Percentiles rank a stretch among this genome's conserved stretches.
These are phyloP conservation scores for Patellaria atrata DNA, from an alignment of 495 filamentous ascomycete genomes.

Conservation along the genomic window DNA sequence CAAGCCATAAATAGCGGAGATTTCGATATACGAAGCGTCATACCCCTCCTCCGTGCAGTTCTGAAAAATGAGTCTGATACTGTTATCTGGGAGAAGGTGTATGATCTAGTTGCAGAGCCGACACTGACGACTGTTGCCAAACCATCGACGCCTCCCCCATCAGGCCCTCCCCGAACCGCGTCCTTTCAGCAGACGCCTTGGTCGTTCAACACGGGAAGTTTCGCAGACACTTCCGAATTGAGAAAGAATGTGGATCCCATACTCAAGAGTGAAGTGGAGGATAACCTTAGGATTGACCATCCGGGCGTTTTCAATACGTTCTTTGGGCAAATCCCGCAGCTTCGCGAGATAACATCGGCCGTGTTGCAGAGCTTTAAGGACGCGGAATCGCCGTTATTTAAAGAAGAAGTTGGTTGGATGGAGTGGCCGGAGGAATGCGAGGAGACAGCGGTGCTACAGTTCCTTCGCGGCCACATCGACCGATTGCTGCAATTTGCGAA, in stretches of 20 bases:
- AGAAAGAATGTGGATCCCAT: slow-evolving; percentile 13
- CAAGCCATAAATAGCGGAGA: slow-evolving; percentile 6
- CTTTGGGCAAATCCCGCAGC: slow-evolving; percentile 11
- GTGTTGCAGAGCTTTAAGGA: slow-evolving; percentile 14
- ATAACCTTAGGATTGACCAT: slow-evolving; percentile 12
- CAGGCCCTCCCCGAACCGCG: slow-evolving; percentile 5
- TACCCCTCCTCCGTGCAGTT: slow-evolving; percentile 8
- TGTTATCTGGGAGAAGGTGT: slow-evolving; percentile 9
- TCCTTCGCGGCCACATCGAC: slow-evolving; percentile 7
- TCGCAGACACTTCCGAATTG: slow-evolving; percentile 11
- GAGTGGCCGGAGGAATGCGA: slow-evolving; percentile 11
- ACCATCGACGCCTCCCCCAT: slow-evolving; percentile 11
- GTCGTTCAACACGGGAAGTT: slow-evolving; percentile 12
- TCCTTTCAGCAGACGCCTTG: slow-evolving; percentile 17
- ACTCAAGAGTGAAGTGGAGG: slow-evolving; percentile 13
- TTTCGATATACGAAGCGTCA: slow-evolving; percentile 7
- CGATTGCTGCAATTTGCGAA: slow-evolving; percentile 10
- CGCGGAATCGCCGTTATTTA: slow-evolving; percentile 9
- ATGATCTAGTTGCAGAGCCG: slow-evolving; percentile 4
- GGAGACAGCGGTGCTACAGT: slow-evolving; percentile 10
- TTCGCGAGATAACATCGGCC: slow-evolving; percentile 9
- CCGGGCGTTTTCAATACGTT: slow-evolving; percentile 12
- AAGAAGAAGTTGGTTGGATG: slow-evolving; percentile 12
- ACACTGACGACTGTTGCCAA: slow-evolving; percentile 2
- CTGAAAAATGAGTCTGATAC: slow-evolving; percentile 6